A percentile compares a stretch with the other conserved stretches of the same genome.
Conservation (phyloP, 768 basidiomycete species). For the Tylopilus subfusipes region DNA sequence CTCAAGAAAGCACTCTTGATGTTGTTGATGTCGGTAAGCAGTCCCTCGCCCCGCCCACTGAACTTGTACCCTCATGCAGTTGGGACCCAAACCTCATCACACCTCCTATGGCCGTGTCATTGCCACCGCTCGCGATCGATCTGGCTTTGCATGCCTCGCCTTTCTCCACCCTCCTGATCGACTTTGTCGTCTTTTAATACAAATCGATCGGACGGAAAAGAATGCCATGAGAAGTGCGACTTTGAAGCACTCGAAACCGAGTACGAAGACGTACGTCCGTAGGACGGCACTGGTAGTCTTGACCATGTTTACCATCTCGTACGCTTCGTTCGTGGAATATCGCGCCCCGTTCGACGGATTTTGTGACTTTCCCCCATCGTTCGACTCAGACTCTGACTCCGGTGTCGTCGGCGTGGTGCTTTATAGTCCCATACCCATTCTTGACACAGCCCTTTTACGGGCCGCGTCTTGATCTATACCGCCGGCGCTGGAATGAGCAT, state of each 20-base stretch:
- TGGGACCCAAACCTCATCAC: conserved; percentile 27
- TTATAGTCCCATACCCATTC: conserved; percentile 79
- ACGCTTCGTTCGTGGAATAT: conserved; percentile 64
- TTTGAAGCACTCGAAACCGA: no score
- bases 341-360: conserved; percentile 56
- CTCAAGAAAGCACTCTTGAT: conserved; percentile 59
- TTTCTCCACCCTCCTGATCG: conserved; percentile 50
- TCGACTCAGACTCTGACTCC: not conserved
- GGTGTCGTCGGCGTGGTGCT: not conserved
- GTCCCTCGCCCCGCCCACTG: not conserved
- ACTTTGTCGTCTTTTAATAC: conserved; percentile 69
- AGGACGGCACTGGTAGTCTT: conserved; percentile 14
- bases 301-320: conserved; percentile 40
- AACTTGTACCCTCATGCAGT: conserved; percentile 22
- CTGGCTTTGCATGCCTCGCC: conserved; percentile 66
- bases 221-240: no score
- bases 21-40: conserved; percentile 58
- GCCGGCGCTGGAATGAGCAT: conserved; percentile 34
- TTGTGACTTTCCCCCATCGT: conserved; percentile 43
- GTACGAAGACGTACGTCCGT: conserved; percentile 6
- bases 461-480: conserved; percentile 59
- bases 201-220: no score
- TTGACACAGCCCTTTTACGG: conserved; percentile 52
- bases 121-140: conserved; percentile 53
- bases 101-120: not conserved